Conservation (phyloP, 768 basidiomycete genomes). For the Pholiota microspora region DNA sequence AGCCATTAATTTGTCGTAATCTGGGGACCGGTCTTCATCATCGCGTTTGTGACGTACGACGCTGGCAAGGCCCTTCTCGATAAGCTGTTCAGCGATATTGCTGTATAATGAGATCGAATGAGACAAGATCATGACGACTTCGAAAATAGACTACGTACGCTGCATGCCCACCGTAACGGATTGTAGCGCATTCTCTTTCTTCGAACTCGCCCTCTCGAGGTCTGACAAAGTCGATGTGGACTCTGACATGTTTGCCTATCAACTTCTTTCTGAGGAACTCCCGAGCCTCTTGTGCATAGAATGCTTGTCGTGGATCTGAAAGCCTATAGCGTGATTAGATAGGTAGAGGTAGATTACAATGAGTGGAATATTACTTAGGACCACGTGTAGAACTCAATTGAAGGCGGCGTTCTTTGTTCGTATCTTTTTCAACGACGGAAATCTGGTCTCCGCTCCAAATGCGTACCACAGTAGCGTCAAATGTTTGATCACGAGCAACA, state of each 20-base stretch:
- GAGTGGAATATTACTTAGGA: slow-evolving; percentile 56
- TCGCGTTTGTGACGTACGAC: slow-evolving; percentile 91
- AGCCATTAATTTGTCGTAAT: slow-evolving; percentile 93
- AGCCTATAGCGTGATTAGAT: slow-evolving; percentile 47
- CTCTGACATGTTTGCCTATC: slow-evolving; percentile 85
- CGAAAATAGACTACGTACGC: slow-evolving; percentile 46
- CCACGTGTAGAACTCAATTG: slow-evolving; percentile 88
- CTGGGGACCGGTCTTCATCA: slow-evolving; percentile 93
- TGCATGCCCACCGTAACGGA: slow-evolving; percentile 81
- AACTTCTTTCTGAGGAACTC: slow-evolving; percentile 91
- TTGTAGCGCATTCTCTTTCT: slow-evolving; percentile 87
- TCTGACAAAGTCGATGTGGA: slow-evolving; percentile 87
- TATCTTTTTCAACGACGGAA: slow-evolving; percentile 73
- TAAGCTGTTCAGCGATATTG: slow-evolving; percentile 88
- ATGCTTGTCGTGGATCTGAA: slow-evolving; percentile 82
- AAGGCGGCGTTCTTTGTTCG: slow-evolving; percentile 73
- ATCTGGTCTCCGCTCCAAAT: slow-evolving; percentile 94
- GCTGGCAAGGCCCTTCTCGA: slow-evolving; percentile 90
- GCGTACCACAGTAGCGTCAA: slow-evolving; percentile 82
- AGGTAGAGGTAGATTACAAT: background rate
- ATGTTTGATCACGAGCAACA: slow-evolving; percentile 48
- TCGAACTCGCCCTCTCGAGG: slow-evolving; percentile 93
- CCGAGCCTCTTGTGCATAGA: slow-evolving; percentile 87
- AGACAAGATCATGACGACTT: background rate
- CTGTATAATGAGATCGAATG: slow-evolving; percentile 32